Base-by-base conservation (phyloP, 345 rosid species). In the Hevea brasiliensis region DNA sequence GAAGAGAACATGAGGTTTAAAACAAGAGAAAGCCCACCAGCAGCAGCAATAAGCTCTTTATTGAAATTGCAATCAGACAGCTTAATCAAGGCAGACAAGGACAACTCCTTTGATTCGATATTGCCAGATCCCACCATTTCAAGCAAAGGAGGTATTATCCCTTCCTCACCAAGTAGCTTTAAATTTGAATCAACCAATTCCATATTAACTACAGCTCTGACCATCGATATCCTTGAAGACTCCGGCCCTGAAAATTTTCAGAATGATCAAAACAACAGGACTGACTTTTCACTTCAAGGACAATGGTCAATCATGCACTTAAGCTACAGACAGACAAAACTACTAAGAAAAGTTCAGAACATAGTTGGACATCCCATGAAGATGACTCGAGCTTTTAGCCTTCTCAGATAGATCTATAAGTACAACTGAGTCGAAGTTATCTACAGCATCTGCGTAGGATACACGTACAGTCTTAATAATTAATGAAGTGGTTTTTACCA, bases 111-210 rank as follows among this genome's bases (percentile, higher is more conserved):
- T 70, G 86, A 77, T 72, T 80, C 85, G 20, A 83, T 40, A 68
- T 73, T 81, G 55, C 85, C 86, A 13, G 86, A 78, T 68, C 26
- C 57, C 12, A 47, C 68, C 84, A 87, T 85, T 65, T 85, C 85
- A 74, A 89, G 89, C 78, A 87, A 81, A 50, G 89, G 84, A 72
- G 84, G 85, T 58, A 87, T 76, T 24, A 89, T 76, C 42, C 91
- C 93, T 76, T 83, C 85, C 70, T 80, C 76, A 24, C 88, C 93
- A 62, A 89, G 87, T 60, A 80, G 56, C 74, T 83, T 78, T 62
- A 85, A 71, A 77, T 84, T 78, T 0, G 83, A 77, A 67, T 89
- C 87, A 54, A 77, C 83, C 77, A 89, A 60, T 75, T 85, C 93
- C 89, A 87, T 85, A 23, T 71, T 65, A 74, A 80, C 79, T 55